Evolutionary conservation across 805 yeast species (phyloP).

Genomic region (Saturnispora saitoi): DNA sequence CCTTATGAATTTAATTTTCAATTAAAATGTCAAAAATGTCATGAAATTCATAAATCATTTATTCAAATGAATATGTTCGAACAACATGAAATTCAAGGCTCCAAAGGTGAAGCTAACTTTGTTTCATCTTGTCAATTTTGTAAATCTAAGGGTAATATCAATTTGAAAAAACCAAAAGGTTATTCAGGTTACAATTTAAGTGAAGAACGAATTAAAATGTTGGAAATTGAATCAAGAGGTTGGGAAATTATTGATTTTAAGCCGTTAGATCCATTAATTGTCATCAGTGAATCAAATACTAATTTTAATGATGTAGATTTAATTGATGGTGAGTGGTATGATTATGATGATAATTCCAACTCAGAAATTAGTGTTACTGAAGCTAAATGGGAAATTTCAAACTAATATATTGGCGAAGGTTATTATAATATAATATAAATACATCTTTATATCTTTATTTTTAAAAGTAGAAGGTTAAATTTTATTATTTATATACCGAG

Average conservation of each 20-base stretch:
- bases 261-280: slow-evolving; percentile 52
- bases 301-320: slow-evolving; percentile 41
- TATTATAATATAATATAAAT: too few relatives aligned
- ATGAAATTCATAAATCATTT: slow-evolving; percentile 65
- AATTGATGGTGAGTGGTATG: slow-evolving; percentile 85
- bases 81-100: slow-evolving; percentile 53
- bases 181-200: slow-evolving; percentile 26
- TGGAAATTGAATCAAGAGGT: slow-evolving; percentile 82
- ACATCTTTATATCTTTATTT: background rate
- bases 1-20: slow-evolving; percentile 74
- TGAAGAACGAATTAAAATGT: slow-evolving; percentile 38
- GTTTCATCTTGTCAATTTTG: slow-evolving; percentile 41
- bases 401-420: slow-evolving; percentile 14
- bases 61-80: slow-evolving; percentile 63
- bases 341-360: slow-evolving; percentile 79
- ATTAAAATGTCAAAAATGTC: slow-evolving; percentile 69
- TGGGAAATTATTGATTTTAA: slow-evolving; percentile 60
- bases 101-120: slow-evolving; percentile 79
- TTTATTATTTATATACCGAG: slow-evolving; percentile 2
- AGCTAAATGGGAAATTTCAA: slow-evolving; percentile 54
- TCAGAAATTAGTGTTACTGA: slow-evolving; percentile 78
- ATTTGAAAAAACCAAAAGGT: slow-evolving; percentile 20
- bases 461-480: background rate
- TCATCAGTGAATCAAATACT: slow-evolving; percentile 27
- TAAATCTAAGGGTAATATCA: slow-evolving; percentile 19